Evolutionary conservation across 2,329 filamentous ascomycete genomes (phyloP).

Genomic region (Aspergillus fischeri): DNA sequence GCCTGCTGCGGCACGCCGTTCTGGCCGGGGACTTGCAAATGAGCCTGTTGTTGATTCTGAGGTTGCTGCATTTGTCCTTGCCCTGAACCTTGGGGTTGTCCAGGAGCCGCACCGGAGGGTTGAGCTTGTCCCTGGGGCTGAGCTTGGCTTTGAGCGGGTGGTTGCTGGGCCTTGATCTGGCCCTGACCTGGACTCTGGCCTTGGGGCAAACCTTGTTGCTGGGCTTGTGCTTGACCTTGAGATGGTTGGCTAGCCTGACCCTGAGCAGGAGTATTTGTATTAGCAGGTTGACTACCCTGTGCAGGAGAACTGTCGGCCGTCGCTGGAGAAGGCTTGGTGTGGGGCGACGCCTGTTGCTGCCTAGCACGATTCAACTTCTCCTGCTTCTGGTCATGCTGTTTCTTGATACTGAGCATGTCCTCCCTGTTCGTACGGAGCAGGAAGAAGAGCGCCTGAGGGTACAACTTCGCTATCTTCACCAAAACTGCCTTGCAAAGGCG

Average conservation of each 20-base stretch:
- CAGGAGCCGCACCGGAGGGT: background rate
- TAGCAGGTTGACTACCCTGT: conserved; percentile 47
- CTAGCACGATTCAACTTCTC: conserved; percentile 60
- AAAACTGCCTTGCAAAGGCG: conserved; percentile 81
- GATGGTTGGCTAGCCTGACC: conserved; percentile 22
- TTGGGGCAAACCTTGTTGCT: conserved; percentile 13
- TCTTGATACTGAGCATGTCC: conserved; percentile 90
- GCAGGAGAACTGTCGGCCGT: conserved; percentile 41
- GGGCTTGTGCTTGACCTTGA: conserved; percentile 18
- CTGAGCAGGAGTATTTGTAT: conserved; percentile 30
- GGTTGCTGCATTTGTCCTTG: conserved; percentile 21
- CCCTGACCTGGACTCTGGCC: conserved; percentile 11
- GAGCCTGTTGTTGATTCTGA: conserved; percentile 23
- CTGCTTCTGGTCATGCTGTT: conserved; percentile 66
- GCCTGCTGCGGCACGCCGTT: conserved; percentile 22
- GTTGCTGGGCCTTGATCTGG: conserved; percentile 10
- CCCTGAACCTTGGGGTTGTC: conserved; percentile 16
- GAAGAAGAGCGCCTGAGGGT: conserved; percentile 94
- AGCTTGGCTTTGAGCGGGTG: conserved; percentile 8
- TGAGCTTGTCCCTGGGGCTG: conserved; percentile 5
- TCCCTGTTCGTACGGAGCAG: conserved; percentile 88
- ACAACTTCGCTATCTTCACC: conserved; percentile 89
- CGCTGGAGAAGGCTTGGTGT: conserved; percentile 38
- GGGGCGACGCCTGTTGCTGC: conserved; percentile 50
- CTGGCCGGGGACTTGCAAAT: conserved; percentile 28